These are phyloP conservation scores for Cornus controversa DNA, from an alignment of 148 eudicot genomes.

Conservation along the genomic window DNA sequence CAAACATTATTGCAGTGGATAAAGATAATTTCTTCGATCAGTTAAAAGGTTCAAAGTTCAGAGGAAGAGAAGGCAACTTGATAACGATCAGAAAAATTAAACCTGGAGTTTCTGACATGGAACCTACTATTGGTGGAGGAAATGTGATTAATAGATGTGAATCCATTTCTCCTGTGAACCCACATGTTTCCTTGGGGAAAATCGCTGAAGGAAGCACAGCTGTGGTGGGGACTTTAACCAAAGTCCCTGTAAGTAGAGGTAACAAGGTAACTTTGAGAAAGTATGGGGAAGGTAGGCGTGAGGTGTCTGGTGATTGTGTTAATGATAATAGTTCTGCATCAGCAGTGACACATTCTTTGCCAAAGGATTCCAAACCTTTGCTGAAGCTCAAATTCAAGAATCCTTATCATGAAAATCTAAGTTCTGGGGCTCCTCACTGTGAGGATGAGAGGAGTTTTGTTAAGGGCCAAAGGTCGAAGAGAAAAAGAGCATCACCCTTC, in stretches of 20 bases:
- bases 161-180: constrained; percentile 34
- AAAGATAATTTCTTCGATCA: constrained; percentile 32
- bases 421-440: constrained; percentile 49
- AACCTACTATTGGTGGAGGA: constrained; percentile 37
- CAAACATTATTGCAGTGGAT: constrained; percentile 37
- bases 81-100: constrained; percentile 63
- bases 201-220: constrained; percentile 30
- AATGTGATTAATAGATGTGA: constrained; percentile 32
- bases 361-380: constrained; percentile 69
- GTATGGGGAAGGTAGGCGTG: constrained; percentile 38
- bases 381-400: constrained; percentile 79
- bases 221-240: constrained; percentile 26
- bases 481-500: constrained; percentile 60
- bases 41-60: constrained; percentile 36
- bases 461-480: constrained; percentile 91
- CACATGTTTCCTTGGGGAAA: constrained; percentile 28
- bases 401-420: constrained; percentile 46
- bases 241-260: constrained; percentile 34
- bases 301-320: constrained; percentile 30
- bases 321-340: constrained; percentile 28
- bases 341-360: constrained; percentile 33
- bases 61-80: constrained; percentile 49
- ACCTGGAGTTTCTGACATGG: constrained; percentile 32
- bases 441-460: constrained; percentile 71
- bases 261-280: constrained; percentile 44